Percentiles rank a stretch among this genome's conserved stretches.
These are phyloP conservation scores for Kregervanrija fluxuum DNA, from an alignment of 805 yeast genomes.

Conservation along the genomic window DNA sequence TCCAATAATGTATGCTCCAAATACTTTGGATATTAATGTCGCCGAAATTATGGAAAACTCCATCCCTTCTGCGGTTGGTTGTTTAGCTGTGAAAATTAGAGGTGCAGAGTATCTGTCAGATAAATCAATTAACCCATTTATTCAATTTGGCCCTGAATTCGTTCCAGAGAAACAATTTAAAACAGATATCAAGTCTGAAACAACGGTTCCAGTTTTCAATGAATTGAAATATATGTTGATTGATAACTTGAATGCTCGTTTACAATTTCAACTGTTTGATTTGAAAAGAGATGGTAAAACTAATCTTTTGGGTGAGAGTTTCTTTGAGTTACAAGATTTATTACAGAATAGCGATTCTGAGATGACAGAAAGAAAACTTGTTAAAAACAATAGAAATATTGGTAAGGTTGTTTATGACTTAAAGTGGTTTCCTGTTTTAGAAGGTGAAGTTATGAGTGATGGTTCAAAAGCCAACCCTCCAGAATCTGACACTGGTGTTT, in stretches of 20 bases:
- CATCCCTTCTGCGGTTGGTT: conserved; percentile 63
- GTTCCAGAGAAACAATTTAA: conserved; percentile 22
- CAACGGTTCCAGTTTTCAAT: conserved; percentile 56
- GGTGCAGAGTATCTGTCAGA: conserved; percentile 43
- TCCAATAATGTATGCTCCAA: conserved; percentile 79
- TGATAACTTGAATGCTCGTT: conserved; percentile 46
- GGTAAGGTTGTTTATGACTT: conserved; percentile 56
- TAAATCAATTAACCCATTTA: conserved; percentile 43
- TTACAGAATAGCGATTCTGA: conserved; percentile 44
- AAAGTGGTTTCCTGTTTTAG: conserved; percentile 42
- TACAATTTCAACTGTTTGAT: conserved; percentile 48
- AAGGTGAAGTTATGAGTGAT: conserved; percentile 38
- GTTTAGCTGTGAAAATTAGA: conserved; percentile 54
- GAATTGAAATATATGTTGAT: conserved; percentile 59
- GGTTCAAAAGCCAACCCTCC: conserved; percentile 43
- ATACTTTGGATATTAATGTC: conserved; percentile 67
- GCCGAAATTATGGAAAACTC: conserved; percentile 62
- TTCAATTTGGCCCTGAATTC: conserved; percentile 30
- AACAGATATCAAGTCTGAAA: conserved; percentile 51
- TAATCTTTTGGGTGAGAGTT: conserved; percentile 40
- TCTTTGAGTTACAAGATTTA: conserved; percentile 51
- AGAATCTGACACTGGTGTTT: conserved; percentile 67
- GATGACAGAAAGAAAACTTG: conserved; percentile 37
- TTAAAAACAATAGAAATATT: conserved; percentile 44
- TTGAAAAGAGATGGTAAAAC: conserved; percentile 49